Percentiles rank a stretch among this genome's conserved stretches.
Conservation (phyloP, 352 stramenopile species). For the Phytophthora tubulina region DNA sequence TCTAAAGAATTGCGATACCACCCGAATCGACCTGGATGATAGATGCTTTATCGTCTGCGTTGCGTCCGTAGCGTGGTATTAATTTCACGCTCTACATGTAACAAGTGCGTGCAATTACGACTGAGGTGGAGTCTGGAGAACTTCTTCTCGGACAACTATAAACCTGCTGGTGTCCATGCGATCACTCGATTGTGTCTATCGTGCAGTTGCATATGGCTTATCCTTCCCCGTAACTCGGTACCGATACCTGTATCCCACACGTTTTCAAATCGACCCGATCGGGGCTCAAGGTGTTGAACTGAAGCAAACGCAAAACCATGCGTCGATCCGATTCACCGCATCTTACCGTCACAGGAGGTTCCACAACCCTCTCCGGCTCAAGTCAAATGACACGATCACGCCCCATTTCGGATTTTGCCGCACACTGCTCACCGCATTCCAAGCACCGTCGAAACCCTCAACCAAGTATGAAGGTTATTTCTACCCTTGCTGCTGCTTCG, state of each 20-base stretch:
- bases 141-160: neutral
- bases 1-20: too few species aligned
- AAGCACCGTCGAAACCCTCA: conserved; percentile 3
- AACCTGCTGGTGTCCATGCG: neutral
- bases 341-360: neutral
- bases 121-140: neutral
- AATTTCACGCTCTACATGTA: too few species aligned
- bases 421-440: conserved; percentile 22
- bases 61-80: too few species aligned
- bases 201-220: conserved; percentile 22
- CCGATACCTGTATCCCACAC: conserved; percentile 8
- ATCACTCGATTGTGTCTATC: conserved; percentile 7
- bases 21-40: too few species aligned
- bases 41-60: too few species aligned
- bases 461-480: conserved; percentile 21
- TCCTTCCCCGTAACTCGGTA: neutral
- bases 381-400: neutral
- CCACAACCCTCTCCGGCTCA: neutral
- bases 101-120: neutral
- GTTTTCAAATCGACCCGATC: conserved; percentile 24
- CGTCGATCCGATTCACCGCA: neutral
- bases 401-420: conserved; percentile 23
- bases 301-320: neutral
- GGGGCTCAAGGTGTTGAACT: conserved; percentile 7
- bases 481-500: conserved; percentile 14